Evolutionary conservation across 1,284 basidiomycete species (phyloP).

Genomic region (Ceratobasidium sp.): DNA sequence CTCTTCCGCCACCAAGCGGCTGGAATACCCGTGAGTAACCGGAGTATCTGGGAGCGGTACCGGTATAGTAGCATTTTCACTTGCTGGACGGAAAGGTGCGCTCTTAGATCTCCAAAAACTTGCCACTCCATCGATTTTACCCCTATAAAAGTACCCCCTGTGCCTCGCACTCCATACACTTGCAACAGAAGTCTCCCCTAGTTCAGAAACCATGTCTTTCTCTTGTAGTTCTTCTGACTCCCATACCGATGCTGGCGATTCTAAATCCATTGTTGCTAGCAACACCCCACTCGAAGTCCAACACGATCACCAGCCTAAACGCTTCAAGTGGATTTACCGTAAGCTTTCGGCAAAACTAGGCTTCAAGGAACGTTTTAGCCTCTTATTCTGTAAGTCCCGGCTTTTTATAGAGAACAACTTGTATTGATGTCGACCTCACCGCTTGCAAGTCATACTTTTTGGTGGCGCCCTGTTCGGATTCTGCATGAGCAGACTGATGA

Average conservation of each 20-base stretch:
- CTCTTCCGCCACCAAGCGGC: conserved; percentile 13
- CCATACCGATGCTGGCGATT: conserved; percentile 12
- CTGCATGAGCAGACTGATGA: conserved; percentile 44
- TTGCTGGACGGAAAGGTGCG: background rate
- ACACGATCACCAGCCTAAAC: conserved; percentile 3
- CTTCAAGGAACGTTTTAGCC: conserved; percentile 49
- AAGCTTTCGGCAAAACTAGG: conserved; percentile 43
- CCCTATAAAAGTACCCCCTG: conserved; percentile 17
- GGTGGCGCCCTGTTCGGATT: conserved; percentile 50
- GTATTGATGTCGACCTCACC: background rate
- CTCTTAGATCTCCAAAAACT: background rate
- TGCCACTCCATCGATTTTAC: conserved; percentile 26
- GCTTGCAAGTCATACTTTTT: conserved; percentile 46
- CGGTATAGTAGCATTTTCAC: conserved; percentile 22
- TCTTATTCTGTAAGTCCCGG: conserved; percentile 43
- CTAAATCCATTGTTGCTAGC: conserved; percentile 12
- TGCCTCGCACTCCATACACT: background rate
- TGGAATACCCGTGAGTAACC: background rate
- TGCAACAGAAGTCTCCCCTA: background rate
- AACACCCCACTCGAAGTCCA: conserved; percentile 12
- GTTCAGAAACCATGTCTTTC: conserved; percentile 23
- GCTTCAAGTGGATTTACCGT: conserved; percentile 21
- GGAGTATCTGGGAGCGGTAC: conserved; percentile 18
- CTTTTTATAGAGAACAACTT: background rate
- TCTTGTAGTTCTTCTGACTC: conserved; percentile 33